Evolutionary conservation across 495 filamentous ascomycete species (phyloP), one percentile per base, ranked within the genome.

Genomic region (Hypoxylon intermedium): DNA sequence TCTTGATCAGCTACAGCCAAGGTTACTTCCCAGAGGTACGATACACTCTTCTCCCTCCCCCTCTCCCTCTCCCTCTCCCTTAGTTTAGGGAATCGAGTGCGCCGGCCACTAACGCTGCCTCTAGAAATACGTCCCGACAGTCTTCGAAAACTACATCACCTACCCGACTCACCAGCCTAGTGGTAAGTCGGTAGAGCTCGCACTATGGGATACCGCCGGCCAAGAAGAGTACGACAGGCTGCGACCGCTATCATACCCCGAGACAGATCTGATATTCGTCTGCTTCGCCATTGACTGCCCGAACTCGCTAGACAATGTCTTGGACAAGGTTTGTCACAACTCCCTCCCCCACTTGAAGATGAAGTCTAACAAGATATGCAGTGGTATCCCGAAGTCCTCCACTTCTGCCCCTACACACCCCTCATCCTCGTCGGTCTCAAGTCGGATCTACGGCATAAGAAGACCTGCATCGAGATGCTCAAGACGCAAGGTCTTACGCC

Each of bases 141-240:
- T 98, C 57, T 98, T 98, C 72, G 94, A 98, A 70, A 98, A 98
- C 78, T 98, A 98, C 82, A 98, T 98, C 76, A 96, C 94, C 31
- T 92, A 97, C 75, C 94, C 92, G 49, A 85, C 83, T 31, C 95
- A 98, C 71, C 85, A 87, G 65, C 79, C 84, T 7, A 90, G 88
- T 19, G 92, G 94, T 60, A 97, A 97, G 80, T 92, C 85, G 30
- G 90, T 98, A 47, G 94, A 98, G 77, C 83, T 98, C 37, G 94
- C 94, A 12, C 85, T 98, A 19, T 98, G 94, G 94, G 94, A 98
- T 79, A 98, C 94, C 21, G 94, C 94, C 66, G 94, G 94, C 28
- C 94, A 98, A 75, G 94, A 98, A 75, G 95, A 98, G 77, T 98
- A 98, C 74, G 94, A 98, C 74, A 89, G 94, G 62, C 79, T 98